phyloP scores from a whole-genome alignment of 2,329 filamentous ascomycete species.

The Rasamsonia emersonii region DNA sequence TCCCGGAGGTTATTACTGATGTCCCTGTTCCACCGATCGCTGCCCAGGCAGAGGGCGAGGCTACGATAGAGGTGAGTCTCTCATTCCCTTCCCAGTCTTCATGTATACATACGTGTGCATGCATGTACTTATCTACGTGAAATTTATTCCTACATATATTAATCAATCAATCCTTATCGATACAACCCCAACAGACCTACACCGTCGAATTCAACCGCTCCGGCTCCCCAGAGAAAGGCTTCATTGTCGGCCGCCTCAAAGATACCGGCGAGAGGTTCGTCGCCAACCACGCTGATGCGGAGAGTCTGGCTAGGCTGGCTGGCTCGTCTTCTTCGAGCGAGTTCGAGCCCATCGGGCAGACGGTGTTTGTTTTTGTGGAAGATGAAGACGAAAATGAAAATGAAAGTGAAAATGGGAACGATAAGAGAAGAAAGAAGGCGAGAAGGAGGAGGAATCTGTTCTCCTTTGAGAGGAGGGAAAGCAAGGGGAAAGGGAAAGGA shows the following conservation, averaged over 20 bases:
- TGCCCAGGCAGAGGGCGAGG: conserved; percentile 42
- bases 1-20: conserved; percentile 37
- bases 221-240: conserved; percentile 39
- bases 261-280: conserved; percentile 43
- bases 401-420: no score
- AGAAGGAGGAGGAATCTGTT: conserved; percentile 4
- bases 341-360: conserved; percentile 5
- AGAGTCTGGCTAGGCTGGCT: conserved; percentile 1
- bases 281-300: conserved; percentile 38
- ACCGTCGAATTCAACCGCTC: conserved; percentile 50
- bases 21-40: conserved; percentile 32
- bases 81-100: no score
- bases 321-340: conserved; percentile 3
- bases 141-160: no score
- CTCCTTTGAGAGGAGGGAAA: conserved; percentile 1
- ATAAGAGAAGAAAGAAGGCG: no score
- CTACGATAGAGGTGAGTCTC: conserved; percentile 43
- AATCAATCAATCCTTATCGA: background rate
- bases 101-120: no score
- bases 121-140: no score
- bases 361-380: conserved; percentile 5
- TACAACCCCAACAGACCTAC: conserved; percentile 42
- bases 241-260: conserved; percentile 46
- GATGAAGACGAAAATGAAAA: background rate
- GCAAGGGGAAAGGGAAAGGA: no score